A percentile compares a stretch with the other conserved stretches of the same genome.
These are phyloP conservation scores for Trametes cinnabarina DNA, from an alignment of 768 basidiomycete species.

Conservation along the genomic window DNA sequence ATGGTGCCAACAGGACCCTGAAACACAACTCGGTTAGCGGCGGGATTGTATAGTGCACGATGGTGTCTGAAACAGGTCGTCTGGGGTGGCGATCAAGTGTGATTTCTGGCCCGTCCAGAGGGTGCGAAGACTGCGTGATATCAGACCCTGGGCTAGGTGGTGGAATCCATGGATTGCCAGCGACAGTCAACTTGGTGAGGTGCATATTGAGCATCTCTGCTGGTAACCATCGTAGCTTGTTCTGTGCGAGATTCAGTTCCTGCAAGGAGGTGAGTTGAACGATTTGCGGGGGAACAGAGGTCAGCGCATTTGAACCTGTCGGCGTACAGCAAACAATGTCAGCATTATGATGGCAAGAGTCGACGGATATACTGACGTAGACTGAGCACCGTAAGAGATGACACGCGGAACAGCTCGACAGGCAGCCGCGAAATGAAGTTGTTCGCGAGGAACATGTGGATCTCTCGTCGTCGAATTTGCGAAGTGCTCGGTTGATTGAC, in stretches of 20 bases:
- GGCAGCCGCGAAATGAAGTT: constrained; percentile 59
- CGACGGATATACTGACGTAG: constrained; percentile 49
- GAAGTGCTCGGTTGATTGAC: constrained; percentile 28
- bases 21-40: constrained; percentile 39
- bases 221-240: constrained; percentile 58
- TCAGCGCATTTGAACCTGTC: constrained; percentile 57
- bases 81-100: too few species aligned
- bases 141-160: constrained; percentile 1
- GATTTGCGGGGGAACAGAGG: constrained; percentile 62
- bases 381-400: constrained; percentile 58
- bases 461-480: constrained; percentile 31
- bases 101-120: too few species aligned
- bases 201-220: constrained; percentile 61
- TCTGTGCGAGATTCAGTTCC: constrained; percentile 61
- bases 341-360: background rate
- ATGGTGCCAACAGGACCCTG: constrained; percentile 36
- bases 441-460: constrained; percentile 54
- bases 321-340: background rate
- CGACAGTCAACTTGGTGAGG: constrained; percentile 45
- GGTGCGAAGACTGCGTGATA: background rate
- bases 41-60: constrained; percentile 24
- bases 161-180: constrained; percentile 62
- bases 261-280: constrained; percentile 48
- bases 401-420: constrained; percentile 51
- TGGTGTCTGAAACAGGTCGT: constrained; percentile 9